Percentiles rank a stretch among this genome's conserved stretches.
These are phyloP conservation scores for Lantana camara DNA, from an alignment of 257 asterid genomes.

Conservation along the genomic window DNA sequence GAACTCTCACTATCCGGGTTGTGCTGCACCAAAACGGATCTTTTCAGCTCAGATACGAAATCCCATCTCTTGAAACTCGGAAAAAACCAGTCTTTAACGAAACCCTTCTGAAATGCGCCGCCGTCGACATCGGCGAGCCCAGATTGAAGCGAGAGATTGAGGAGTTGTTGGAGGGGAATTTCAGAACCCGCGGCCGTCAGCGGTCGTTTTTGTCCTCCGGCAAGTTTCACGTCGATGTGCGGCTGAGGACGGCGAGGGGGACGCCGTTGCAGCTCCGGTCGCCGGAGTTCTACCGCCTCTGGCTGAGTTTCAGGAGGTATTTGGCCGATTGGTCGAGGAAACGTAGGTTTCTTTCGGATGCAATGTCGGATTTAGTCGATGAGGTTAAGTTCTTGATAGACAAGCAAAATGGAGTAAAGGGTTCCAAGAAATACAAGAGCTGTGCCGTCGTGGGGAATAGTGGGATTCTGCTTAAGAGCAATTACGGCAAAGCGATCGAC, in stretches of 20 bases:
- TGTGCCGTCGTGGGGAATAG: conserved; percentile 98
- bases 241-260: conserved; percentile 56
- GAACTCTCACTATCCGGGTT: conserved; percentile 50
- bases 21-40: conserved; percentile 44
- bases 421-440: conserved; percentile 41
- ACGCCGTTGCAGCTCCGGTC: conserved; percentile 60
- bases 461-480: conserved; percentile 69
- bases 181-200: conserved; percentile 62
- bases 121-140: conserved; percentile 63
- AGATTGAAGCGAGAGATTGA: conserved; percentile 73
- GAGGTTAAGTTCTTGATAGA: conserved; percentile 38
- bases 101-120: conserved; percentile 68
- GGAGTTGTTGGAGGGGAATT: conserved; percentile 70
- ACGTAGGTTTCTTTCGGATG: conserved; percentile 49
- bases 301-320: conserved; percentile 63
- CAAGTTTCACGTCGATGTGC: conserved; percentile 48
- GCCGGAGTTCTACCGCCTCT: conserved; percentile 66
- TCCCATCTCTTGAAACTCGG: conserved; percentile 30
- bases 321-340: conserved; percentile 76
- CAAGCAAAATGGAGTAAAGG: conserved; percentile 31
- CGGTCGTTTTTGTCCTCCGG: conserved; percentile 80
- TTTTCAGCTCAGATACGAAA: conserved; percentile 46
- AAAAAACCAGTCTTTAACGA: conserved; percentile 47
- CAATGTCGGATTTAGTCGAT: conserved; percentile 51
- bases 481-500: conserved; percentile 64